Evolutionary conservation across 2,329 filamentous ascomycete species (phyloP).

Genomic region (Stylonectria norvegica): DNA sequence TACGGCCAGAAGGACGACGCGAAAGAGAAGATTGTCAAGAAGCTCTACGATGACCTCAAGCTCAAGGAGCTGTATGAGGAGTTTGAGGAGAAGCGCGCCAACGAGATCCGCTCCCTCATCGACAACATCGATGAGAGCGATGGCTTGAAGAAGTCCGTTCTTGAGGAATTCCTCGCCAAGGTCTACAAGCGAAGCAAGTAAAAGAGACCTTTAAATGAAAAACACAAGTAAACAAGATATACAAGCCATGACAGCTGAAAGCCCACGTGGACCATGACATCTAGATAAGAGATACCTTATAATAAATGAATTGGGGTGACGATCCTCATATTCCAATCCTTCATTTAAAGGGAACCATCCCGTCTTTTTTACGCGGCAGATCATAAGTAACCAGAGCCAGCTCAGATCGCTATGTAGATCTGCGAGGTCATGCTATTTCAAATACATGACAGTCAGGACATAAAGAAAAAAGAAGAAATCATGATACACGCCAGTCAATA

Average conservation of each 20-base stretch:
- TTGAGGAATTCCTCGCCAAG: slow-evolving; percentile 87
- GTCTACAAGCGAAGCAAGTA: slow-evolving; percentile 99
- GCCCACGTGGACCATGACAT: slow-evolving; percentile 2
- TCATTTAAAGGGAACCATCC: too few species aligned
- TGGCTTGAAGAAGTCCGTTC: slow-evolving; percentile 86
- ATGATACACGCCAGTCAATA: too few species aligned
- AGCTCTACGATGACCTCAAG: slow-evolving; percentile 79
- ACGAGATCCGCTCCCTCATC: slow-evolving; percentile 75
- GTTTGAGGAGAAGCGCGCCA: slow-evolving; percentile 84
- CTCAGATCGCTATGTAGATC: slow-evolving; percentile 7
- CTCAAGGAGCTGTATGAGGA: slow-evolving; percentile 79
- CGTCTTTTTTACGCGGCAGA: too few species aligned
- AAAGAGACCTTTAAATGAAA: too few species aligned
- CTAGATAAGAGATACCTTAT: slow-evolving; percentile 3
- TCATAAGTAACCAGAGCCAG: slow-evolving; percentile 10
- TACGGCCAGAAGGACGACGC: slow-evolving; percentile 88
- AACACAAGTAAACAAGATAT: slow-evolving; percentile 5
- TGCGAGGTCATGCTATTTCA: not conserved
- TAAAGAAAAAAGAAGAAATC: slow-evolving; percentile 5
- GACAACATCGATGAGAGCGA: slow-evolving; percentile 76
- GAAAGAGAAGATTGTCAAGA: slow-evolving; percentile 83
- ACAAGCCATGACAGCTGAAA: slow-evolving; percentile 4
- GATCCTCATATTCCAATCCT: too few species aligned
- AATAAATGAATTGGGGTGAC: slow-evolving; percentile 5
- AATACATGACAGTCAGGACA: not conserved